Conservation (phyloP, 2,329 filamentous ascomycete species). For the Zasmidium cellare region DNA sequence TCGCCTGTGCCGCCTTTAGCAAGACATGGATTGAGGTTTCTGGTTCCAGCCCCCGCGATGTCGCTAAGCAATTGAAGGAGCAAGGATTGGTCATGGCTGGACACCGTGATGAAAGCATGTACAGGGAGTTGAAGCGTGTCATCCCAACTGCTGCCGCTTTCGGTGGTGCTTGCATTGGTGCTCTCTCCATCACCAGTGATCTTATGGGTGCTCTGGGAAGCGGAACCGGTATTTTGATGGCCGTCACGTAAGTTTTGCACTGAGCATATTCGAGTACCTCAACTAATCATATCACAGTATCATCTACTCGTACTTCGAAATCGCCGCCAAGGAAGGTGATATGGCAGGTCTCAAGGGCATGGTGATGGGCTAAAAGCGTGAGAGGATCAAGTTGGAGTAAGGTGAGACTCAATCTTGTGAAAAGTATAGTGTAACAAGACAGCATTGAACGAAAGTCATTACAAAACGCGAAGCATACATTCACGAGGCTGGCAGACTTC, state of each 20-base stretch:
- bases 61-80: conserved; percentile 99
- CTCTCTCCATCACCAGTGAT: conserved; percentile 91
- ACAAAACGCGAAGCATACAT: not conserved
- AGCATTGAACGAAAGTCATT: not conserved
- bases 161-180: conserved; percentile 98
- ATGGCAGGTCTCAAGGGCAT: conserved; percentile 74
- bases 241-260: conserved; percentile 82
- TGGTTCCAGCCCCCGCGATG: conserved; percentile 93
- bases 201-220: conserved; percentile 93
- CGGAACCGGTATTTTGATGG: conserved; percentile 95
- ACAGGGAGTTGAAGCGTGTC: conserved; percentile 99
- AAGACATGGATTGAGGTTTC: conserved; percentile 99
- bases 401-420: conserved; percentile 22
- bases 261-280: not conserved
- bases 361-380: conserved; percentile 50
- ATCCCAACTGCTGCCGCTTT: conserved; percentile 98
- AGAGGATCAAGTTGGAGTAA: conserved; percentile 17
- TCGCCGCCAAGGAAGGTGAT: conserved; percentile 97
- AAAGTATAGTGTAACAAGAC: conserved; percentile 13
- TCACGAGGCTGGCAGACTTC: not conserved
- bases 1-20: conserved; percentile 96
- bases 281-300: conserved; percentile 62
- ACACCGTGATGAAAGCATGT: conserved; percentile 99
- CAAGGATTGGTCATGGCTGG: conserved; percentile 99
- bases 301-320: conserved; percentile 99